Evolutionary conservation across 2,329 filamentous ascomycete genomes (phyloP).

Genomic region (Ceratocystis diversiconidia): DNA sequence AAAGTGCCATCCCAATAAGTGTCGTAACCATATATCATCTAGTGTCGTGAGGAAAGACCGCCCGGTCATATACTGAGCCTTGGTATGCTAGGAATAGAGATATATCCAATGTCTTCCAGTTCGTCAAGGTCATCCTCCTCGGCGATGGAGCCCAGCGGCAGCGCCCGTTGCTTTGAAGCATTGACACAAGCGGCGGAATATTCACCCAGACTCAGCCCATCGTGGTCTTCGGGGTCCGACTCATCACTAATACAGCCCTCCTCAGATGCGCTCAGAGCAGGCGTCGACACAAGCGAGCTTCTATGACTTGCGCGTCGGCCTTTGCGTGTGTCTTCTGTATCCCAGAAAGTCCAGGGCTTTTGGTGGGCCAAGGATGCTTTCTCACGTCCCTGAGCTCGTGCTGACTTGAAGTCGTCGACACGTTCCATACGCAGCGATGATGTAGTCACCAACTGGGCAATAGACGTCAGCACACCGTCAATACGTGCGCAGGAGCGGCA

Average conservation of each 20-base stretch:
- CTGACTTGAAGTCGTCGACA: conserved; percentile 4
- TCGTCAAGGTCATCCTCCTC: conserved; percentile 11
- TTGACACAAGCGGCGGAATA: background rate
- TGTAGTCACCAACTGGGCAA: conserved; percentile 12
- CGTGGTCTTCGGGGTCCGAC: conserved; percentile 7
- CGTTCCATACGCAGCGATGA: conserved; percentile 9
- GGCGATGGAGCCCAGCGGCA: conserved; percentile 1
- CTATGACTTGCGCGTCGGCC: background rate
- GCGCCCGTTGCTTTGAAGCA: background rate
- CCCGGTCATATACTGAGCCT: background rate
- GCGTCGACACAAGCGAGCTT: background rate
- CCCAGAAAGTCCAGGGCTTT: conserved; percentile 13
- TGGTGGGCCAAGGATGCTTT: conserved; percentile 6
- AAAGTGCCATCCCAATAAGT: background rate
- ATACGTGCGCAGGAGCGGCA: conserved; percentile 12
- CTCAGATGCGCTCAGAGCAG: background rate
- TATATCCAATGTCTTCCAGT: conserved; percentile 17
- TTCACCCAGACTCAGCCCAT: background rate
- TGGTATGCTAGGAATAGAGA: conserved; percentile 7
- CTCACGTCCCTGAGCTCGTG: conserved; percentile 3
- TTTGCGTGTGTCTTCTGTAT: conserved; percentile 8
- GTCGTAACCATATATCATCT: conserved; percentile 1
- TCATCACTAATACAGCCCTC: conserved; percentile 5
- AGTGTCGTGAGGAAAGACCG: background rate
- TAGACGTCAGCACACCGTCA: conserved; percentile 11